A percentile compares a stretch with the other conserved stretches of the same genome.
These are phyloP conservation scores for Aspergillus ochraceoroseus DNA, from an alignment of 2,329 filamentous ascomycete species.

Conservation along the genomic window DNA sequence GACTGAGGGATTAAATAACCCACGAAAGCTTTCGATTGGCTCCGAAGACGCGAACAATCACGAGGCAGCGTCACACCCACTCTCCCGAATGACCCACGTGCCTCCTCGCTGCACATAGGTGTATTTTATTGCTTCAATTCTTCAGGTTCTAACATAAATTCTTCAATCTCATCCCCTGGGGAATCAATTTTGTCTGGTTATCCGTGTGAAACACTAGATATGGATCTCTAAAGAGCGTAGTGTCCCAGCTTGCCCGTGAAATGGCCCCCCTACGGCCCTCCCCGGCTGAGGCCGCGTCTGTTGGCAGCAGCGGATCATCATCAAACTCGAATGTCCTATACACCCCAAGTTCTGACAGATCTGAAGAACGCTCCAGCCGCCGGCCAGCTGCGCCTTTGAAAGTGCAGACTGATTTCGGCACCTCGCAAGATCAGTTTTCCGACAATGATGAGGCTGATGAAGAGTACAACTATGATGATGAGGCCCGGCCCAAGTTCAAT, in stretches of 20 bases:
- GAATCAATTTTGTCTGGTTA: background rate
- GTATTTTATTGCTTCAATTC: constrained; percentile 1
- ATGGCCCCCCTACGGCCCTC: constrained; percentile 27
- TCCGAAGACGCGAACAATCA: constrained; percentile 2
- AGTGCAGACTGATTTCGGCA: constrained; percentile 35
- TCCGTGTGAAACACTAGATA: background rate
- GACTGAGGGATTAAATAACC: constrained; percentile 3
- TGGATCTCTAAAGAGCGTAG: constrained; percentile 5
- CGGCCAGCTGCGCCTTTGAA: constrained; percentile 24
- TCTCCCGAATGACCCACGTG: background rate
- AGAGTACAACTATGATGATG: constrained; percentile 28
- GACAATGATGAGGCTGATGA: constrained; percentile 25
- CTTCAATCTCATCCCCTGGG: background rate
- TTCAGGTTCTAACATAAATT: background rate
- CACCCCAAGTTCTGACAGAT: constrained; percentile 35
- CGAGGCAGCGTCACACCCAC: constrained; percentile 7
- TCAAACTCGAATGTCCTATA: constrained; percentile 27
- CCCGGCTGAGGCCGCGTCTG: constrained; percentile 26
- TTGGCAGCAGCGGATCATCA: constrained; percentile 19
- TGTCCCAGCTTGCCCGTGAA: background rate
- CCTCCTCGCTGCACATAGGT: constrained; percentile 1
- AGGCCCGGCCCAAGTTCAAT: constrained; percentile 15
- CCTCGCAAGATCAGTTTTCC: constrained; percentile 19
- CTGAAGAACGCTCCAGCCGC: constrained; percentile 22
- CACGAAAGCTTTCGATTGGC: constrained; percentile 5